Base-by-base conservation (phyloP, 352 stramenopile genomes). In the Aphanomyces stellatus region DNA sequence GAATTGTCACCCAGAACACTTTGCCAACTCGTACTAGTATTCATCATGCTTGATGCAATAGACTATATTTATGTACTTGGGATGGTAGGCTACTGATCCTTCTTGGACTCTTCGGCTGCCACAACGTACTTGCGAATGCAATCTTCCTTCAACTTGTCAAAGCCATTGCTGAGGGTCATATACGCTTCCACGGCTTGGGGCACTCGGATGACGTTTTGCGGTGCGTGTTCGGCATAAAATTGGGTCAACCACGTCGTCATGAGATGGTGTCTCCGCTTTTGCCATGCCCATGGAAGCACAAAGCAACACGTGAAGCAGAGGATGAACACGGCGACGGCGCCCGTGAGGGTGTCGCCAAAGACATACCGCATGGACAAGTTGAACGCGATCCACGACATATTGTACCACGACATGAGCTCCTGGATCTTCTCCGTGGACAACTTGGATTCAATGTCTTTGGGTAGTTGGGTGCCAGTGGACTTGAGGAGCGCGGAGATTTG, bases 371-470 rank as follows among this genome's bases (percentile, higher is more conserved):
- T 59, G 7, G 2, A 15, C 33, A 67, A 33, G 25, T 67, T 67
- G 49, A 67, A 67, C 10, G 60, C 60, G 34, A 67, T 37, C 60
- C 60, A 67, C 10, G 41, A 24, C 60, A 67, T 67, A 27, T 67
- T 67, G 49, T 67, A 59, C 60, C 60, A 67, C 49, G 60, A 25
- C 22, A 67, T 27, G 5, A 67, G 13, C 1, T 19, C 31, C 19
- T 67, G 28, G 41, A 67, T 57, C 37, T 53, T 42, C n/a, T 59
- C 60, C 11, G 40, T 11, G 49, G 41, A 37, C 27, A 67, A n/a
- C 11, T 48, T 42, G n/a, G 60, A 17, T n/a, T 67, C 60, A n/a
- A 67, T 34, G 22, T 67, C 60, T 0, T n/a, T 60, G 1, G 60
- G 60, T 22, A 67, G 22, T 7, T 53, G 25, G 7, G 48, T 22